Evolutionary conservation across 208 protist genomes (phyloP).

Genomic region (Trypanosoma vivax): DNA sequence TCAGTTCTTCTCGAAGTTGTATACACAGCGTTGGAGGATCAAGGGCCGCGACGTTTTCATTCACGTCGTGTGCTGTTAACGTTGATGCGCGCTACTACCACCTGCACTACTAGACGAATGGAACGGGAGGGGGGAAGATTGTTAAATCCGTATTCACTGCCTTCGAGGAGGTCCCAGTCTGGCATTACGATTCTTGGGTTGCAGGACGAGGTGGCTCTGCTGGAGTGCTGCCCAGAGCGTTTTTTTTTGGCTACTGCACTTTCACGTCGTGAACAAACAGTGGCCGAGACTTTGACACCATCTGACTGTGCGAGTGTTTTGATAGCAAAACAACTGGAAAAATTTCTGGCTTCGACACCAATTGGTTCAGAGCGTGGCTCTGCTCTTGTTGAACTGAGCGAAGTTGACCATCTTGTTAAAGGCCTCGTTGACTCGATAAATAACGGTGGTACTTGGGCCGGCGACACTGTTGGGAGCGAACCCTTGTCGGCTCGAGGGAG

Average conservation of each 20-base stretch:
- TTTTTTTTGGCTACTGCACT: conserved; percentile 27
- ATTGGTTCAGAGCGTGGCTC: not conserved
- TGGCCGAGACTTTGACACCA: not conserved
- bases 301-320: conserved; percentile 20
- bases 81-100: conserved; percentile 50
- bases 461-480: not conserved
- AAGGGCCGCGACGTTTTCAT: conserved; percentile 48
- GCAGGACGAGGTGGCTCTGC: conserved; percentile 69
- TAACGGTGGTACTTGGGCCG: not conserved
- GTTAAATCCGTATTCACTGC: conserved; percentile 11
- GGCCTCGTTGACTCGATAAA: conserved; percentile 23
- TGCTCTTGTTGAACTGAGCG: not conserved
- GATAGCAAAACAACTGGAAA: conserved; percentile 50
- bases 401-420: conserved; percentile 29
- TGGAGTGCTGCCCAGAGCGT: conserved; percentile 49
- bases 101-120: conserved; percentile 3
- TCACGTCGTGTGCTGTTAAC: conserved; percentile 47
- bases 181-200: conserved; percentile 73
- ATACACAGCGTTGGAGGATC: conserved; percentile 21
- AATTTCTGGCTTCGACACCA: conserved; percentile 13
- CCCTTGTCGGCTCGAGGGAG: not conserved
- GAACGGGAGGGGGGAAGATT: not conserved
- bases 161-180: conserved; percentile 9
- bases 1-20: conserved; percentile 62
- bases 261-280: not conserved